phyloP scores from a whole-genome alignment of 768 basidiomycete species.

The Lentinus tigrinus region DNA sequence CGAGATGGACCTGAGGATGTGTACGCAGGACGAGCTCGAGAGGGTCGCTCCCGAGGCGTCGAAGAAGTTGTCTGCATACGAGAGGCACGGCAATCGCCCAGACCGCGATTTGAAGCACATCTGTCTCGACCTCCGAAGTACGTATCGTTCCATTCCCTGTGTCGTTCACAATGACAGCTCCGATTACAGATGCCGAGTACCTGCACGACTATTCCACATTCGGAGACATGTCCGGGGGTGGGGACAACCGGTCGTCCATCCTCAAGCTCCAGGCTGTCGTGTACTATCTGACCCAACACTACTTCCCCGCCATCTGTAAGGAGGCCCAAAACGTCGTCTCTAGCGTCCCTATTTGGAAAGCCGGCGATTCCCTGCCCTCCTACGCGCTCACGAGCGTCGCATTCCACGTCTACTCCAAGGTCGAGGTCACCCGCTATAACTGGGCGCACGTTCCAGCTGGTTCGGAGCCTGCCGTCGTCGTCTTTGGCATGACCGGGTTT shows the following conservation, averaged over 20 bases:
- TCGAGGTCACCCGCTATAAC: slow-evolving; percentile 19
- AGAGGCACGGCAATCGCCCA: slow-evolving; percentile 7
- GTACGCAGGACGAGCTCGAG: slow-evolving; percentile 17
- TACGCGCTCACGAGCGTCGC: slow-evolving; percentile 23
- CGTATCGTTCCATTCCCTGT: background rate
- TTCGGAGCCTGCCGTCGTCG: slow-evolving; percentile 23
- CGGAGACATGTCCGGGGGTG: slow-evolving; percentile 17
- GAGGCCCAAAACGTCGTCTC: slow-evolving; percentile 26
- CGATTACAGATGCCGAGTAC: slow-evolving; percentile 23
- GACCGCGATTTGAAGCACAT: slow-evolving; percentile 23
- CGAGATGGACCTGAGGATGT: slow-evolving; percentile 28
- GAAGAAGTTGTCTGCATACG: slow-evolving; percentile 15
- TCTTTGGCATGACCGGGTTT: slow-evolving; percentile 26
- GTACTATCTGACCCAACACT: slow-evolving; percentile 25
- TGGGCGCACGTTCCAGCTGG: slow-evolving; percentile 15
- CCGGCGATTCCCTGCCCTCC: slow-evolving; percentile 4
- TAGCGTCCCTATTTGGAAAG: slow-evolving; percentile 24
- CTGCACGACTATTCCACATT: slow-evolving; percentile 27
- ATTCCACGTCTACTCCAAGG: slow-evolving; percentile 25
- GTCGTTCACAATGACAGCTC: background rate
- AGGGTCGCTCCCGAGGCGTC: slow-evolving; percentile 9
- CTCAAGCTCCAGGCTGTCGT: slow-evolving; percentile 24
- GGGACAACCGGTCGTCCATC: slow-evolving; percentile 10
- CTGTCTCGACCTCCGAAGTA: slow-evolving; percentile 25
- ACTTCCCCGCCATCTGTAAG: slow-evolving; percentile 22